Base-by-base conservation (phyloP, 1,284 basidiomycete genomes). In the Meira miltonrushii region DNA sequence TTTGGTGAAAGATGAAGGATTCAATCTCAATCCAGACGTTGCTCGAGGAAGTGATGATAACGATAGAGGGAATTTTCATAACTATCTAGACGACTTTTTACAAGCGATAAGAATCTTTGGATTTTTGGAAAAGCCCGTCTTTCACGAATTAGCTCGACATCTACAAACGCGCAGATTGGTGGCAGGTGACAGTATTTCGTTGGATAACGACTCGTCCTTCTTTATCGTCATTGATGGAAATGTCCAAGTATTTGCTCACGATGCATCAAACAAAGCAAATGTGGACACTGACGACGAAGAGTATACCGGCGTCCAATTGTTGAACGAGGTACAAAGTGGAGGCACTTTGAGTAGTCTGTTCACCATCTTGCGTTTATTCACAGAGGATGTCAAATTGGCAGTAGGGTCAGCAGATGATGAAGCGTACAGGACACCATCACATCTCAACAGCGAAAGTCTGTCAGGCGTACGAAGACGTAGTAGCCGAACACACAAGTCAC, bases 281-380 rank as follows among this genome's bases (percentile, higher is more conserved):
- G 28, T 33, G 28, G 54, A 62, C 9, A 47, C 59, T 39, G 64
- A 71, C 10, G 70, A 71, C 37, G 72, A 74, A 37, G 72, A 74
- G 11, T 56, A 65, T 57, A 66, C 59, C 21, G 74, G 71, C 10
- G 75, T 71, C 49, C 75, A 78, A 57, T 62, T 78, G 23, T 61
- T 78, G 52, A 75, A 77, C 64, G 74, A 78, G 41, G 75, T 78
- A 44, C 66, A 69, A 57, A 74, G 66, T 44, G 75, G 74, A 51
- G 74, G 94, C 10, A 98, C 92, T 0, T 82, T 97, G 13, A 94
- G 92, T 41, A 94, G 91, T 71, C 83, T 97, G 41, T 97, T 98
- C 80, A 96, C 92, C 12, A 98, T 98, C 74, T 84, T 98, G 55
- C 89, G 81, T 59, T 82, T 99, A 50, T 98, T 99, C 80, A 99